Evolutionary conservation across 1,284 basidiomycete species (phyloP).

Genomic region (Tranzscheliella williamsii): DNA sequence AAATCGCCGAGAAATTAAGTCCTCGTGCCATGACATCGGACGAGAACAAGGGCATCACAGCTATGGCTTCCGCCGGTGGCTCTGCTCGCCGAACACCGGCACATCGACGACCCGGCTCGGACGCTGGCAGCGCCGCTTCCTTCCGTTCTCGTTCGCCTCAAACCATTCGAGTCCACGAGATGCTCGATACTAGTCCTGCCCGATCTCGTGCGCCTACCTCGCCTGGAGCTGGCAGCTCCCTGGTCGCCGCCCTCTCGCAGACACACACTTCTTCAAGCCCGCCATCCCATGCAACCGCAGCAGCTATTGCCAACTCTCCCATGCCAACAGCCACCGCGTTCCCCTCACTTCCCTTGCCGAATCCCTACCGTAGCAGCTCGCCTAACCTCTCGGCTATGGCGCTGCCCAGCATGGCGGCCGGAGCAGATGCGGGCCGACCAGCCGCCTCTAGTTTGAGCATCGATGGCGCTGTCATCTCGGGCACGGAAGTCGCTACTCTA

Average conservation of each 20-base stretch:
- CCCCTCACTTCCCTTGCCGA: constrained; percentile 48
- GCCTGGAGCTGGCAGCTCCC: constrained; percentile 16
- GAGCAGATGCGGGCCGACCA: constrained; percentile 30
- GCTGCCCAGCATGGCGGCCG: constrained; percentile 23
- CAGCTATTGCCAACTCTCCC: constrained; percentile 12
- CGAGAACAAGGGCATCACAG: background rate
- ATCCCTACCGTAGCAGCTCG: constrained; percentile 46
- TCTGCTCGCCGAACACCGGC: constrained; percentile 1
- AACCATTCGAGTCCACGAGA: constrained; percentile 7
- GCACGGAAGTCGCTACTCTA: constrained; percentile 43
- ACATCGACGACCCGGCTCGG: constrained; percentile 35
- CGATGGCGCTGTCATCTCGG: constrained; percentile 57
- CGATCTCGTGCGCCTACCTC: constrained; percentile 26
- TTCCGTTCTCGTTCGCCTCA: constrained; percentile 41
- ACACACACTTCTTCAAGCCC: constrained; percentile 7
- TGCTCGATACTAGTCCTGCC: constrained; percentile 23
- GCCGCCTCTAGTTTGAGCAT: constrained; percentile 51
- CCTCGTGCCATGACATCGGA: constrained; percentile 4
- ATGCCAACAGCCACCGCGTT: constrained; percentile 45
- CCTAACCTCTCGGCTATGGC: constrained; percentile 40
- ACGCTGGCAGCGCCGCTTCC: constrained; percentile 23
- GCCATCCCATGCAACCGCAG: background rate
- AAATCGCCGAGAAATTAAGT: constrained; percentile 48
- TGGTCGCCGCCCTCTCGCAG: constrained; percentile 23
- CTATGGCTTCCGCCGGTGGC: background rate